Percentiles rank a stretch among this genome's conserved stretches.
Conservation (phyloP, 2,329 filamentous ascomycete genomes). For the Aureobasidium sp. region DNA sequence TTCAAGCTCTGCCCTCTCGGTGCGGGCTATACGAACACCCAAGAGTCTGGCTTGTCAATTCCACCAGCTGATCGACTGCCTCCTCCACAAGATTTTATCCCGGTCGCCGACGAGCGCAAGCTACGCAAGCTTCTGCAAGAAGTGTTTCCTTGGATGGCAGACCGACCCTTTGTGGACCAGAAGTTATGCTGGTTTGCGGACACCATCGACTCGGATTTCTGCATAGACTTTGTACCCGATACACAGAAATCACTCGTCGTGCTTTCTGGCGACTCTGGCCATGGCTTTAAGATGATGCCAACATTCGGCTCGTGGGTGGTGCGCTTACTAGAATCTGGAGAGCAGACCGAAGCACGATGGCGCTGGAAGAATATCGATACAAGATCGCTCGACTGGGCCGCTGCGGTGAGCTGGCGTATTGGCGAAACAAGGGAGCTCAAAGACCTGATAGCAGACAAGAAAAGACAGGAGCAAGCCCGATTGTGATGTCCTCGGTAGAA, state of each 20-base stretch:
- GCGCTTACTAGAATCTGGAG: constrained; percentile 38
- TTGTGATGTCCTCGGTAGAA: neutral
- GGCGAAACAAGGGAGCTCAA: constrained; percentile 27
- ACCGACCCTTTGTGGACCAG: constrained; percentile 49
- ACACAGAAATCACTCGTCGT: constrained; percentile 43
- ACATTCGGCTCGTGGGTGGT: constrained; percentile 49
- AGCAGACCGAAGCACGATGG: constrained; percentile 44
- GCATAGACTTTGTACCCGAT: constrained; percentile 52
- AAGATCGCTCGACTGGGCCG: constrained; percentile 33
- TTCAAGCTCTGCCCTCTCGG: constrained; percentile 56
- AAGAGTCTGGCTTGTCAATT: constrained; percentile 36
- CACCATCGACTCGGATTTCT: constrained; percentile 52
- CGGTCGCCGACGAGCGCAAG: constrained; percentile 45
- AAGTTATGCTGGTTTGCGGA: constrained; percentile 58
- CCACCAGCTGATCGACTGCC: constrained; percentile 36
- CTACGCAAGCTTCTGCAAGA: constrained; percentile 46
- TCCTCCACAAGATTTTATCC: constrained; percentile 44
- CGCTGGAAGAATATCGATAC: constrained; percentile 41
- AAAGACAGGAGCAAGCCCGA: neutral
- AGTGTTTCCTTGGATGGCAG: constrained; percentile 46
- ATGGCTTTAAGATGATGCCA: constrained; percentile 58
- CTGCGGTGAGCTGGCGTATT: constrained; percentile 44
- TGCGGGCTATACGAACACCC: constrained; percentile 49
- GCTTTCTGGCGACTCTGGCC: constrained; percentile 52
- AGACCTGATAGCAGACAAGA: constrained; percentile 9